A percentile compares a stretch with the other conserved stretches of the same genome.
Evolutionary conservation across 306 rosid genomes (phyloP).

Genomic region (Prunus mira): DNA sequence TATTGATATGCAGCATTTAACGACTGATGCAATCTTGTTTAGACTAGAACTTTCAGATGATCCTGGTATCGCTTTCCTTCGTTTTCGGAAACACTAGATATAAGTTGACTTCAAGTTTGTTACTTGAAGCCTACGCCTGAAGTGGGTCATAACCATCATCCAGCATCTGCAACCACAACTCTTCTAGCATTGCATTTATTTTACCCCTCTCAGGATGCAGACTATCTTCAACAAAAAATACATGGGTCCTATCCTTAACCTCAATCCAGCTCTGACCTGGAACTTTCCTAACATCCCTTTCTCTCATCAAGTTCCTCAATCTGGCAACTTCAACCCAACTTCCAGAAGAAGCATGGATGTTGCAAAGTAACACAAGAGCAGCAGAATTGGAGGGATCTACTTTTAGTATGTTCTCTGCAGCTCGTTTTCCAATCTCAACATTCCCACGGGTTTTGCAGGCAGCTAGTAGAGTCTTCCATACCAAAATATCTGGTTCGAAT

Average conservation of each 20-base stretch:
- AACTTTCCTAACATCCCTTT: conserved; percentile 52
- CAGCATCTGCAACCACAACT: conserved; percentile 59
- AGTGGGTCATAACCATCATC: conserved; percentile 55
- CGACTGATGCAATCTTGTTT: neutral
- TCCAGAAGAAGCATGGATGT: conserved; percentile 59
- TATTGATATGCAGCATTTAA: neutral
- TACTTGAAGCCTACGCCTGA: conserved; percentile 23
- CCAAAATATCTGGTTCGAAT: conserved; percentile 60
- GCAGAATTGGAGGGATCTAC: conserved; percentile 66
- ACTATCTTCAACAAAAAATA: conserved; percentile 61
- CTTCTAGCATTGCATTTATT: conserved; percentile 54
- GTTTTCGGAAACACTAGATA: neutral
- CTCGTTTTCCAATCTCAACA: conserved; percentile 55
- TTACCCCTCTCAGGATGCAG: conserved; percentile 56
- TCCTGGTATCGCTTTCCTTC: neutral
- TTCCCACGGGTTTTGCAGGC: conserved; percentile 67
- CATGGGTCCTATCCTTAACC: conserved; percentile 56
- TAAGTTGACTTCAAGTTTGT: neutral
- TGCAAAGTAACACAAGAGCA: conserved; percentile 62
- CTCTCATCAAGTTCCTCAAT: conserved; percentile 56
- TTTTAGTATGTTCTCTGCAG: conserved; percentile 62
- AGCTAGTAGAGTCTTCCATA: conserved; percentile 69
- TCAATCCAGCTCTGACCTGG: conserved; percentile 65
- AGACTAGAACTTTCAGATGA: neutral
- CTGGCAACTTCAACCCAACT: conserved; percentile 62